Percentiles rank a stretch among this genome's conserved stretches.
Conservation (phyloP, 2,329 filamentous ascomycete species). For the Periconia sp. region DNA sequence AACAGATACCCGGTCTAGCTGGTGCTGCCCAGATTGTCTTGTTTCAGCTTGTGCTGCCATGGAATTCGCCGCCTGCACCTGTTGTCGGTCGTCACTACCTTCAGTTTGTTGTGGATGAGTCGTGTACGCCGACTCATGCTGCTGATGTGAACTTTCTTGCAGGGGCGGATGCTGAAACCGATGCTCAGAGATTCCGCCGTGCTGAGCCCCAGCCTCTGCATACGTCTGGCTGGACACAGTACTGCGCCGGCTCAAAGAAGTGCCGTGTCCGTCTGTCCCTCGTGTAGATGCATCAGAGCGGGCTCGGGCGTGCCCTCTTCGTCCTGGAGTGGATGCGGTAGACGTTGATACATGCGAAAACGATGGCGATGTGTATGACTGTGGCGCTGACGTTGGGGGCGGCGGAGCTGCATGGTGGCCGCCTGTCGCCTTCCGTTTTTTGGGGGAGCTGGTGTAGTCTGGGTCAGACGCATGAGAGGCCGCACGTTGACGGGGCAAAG, state of each 20-base stretch:
- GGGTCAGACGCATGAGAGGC: slow-evolving; percentile 56
- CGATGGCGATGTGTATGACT: slow-evolving; percentile 55
- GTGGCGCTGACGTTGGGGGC: slow-evolving; percentile 57
- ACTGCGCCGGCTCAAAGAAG: slow-evolving; percentile 40
- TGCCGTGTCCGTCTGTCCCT: slow-evolving; percentile 36
- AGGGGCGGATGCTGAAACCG: slow-evolving; percentile 19
- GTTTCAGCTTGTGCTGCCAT: slow-evolving; percentile 42
- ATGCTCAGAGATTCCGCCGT: slow-evolving; percentile 31
- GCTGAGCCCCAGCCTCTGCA: slow-evolving; percentile 31
- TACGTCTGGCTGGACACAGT: slow-evolving; percentile 40
- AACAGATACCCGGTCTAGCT: slow-evolving; percentile 39
- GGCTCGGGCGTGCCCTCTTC: slow-evolving; percentile 67
- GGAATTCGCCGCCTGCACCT: slow-evolving; percentile 28
- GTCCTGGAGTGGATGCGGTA: slow-evolving; percentile 61
- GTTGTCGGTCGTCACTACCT: slow-evolving; percentile 30
- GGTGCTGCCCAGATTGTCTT: slow-evolving; percentile 36
- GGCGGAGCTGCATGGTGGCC: slow-evolving; percentile 59
- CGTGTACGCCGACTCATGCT: slow-evolving; percentile 26
- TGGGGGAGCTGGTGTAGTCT: slow-evolving; percentile 76
- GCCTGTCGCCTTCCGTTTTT: slow-evolving; percentile 78
- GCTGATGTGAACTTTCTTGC: slow-evolving; percentile 25
- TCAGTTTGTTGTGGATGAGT: slow-evolving; percentile 31
- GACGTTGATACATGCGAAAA: slow-evolving; percentile 64
- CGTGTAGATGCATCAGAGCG: slow-evolving; percentile 66
- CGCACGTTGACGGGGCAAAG: slow-evolving; percentile 56